Base-by-base conservation (phyloP, 2,329 filamentous ascomycete species). In the Ophiostoma pallidulum region DNA sequence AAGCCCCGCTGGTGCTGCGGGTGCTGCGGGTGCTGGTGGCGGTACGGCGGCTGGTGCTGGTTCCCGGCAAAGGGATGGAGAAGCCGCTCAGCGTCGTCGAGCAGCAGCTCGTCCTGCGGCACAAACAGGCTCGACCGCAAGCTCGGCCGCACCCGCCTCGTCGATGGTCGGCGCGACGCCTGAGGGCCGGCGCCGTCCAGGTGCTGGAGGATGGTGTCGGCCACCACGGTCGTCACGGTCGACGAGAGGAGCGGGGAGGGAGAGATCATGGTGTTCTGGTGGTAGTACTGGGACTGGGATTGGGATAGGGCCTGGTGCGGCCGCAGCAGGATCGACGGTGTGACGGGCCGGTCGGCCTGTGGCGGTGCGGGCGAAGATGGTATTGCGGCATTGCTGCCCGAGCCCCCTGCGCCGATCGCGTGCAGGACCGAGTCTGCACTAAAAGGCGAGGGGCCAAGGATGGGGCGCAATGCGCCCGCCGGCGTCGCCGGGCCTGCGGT, bases 241-340 rank as follows among this genome's bases (percentile, higher is more conserved):
- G 75, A 78, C 2, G 75, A 77, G 29, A 80, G 26, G 29, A 56
- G 66, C 0, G 77, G 77, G 0, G 76, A 79, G 10, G 77, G 76
- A 3, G 75, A 79, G 51, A 78, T 76, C 32, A 80, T 70, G 2
- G 71, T 68, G 28, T 70, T 70, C 24, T 68, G 63, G 51, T 63
- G 68, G 41, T 24, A 19, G 49, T 47, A 47, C 24, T 45, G 29
- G 13, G 32, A 32, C 16, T 31, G 19, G 14, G 47, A 47, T 31
- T 45, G 29, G 13, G 32, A 32, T 19, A 32, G 19, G 14, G 47
- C 28, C 14, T 31, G 35, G 18, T 39, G 36, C 3, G 44, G 20
- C 10, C 38, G 61, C 52, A 52, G 55, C 36, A 55, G 59, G 46
- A 51, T 28, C 16, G 45, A 54, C 9, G 56, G 59, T 29, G 59